Conservation (phyloP, 2,329 filamentous ascomycete species). For the Ophiostoma triangulosporum region DNA sequence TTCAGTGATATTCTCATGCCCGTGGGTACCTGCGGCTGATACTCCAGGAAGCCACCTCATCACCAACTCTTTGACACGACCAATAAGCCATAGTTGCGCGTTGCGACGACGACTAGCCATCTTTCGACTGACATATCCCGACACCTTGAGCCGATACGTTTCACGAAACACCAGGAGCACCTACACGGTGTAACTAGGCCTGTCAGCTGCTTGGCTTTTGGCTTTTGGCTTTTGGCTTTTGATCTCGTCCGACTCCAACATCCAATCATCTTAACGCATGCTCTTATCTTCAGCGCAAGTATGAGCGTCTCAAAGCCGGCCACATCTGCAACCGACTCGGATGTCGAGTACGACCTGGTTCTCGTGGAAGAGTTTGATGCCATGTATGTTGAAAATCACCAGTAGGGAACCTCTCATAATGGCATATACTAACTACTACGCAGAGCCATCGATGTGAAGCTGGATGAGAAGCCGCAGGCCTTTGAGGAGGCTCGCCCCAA, state of each 20-base stretch:
- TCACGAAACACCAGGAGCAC: not conserved
- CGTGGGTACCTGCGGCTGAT: not conserved
- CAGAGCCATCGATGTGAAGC: conserved; percentile 25
- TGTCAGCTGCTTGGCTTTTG: not conserved
- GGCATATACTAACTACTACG: not conserved
- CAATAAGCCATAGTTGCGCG: not conserved
- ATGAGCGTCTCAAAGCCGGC: not conserved
- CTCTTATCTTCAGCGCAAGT: not conserved
- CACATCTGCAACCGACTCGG: not conserved
- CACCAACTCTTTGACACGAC: not conserved
- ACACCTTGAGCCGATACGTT: not conserved
- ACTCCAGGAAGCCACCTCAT: not conserved
- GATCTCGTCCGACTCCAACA: not conserved
- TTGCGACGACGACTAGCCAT: not conserved
- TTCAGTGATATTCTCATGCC: too few species aligned
- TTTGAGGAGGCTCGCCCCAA: not conserved
- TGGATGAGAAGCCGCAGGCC: not conserved
- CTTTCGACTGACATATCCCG: not conserved
- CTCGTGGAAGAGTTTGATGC: conserved; percentile 41
- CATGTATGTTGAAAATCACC: conserved; percentile 24
- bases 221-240: too few species aligned
- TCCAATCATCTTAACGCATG: too few species aligned
- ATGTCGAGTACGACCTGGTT: conserved; percentile 28
- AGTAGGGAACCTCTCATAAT: too few species aligned
- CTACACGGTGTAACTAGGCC: not conserved